These are phyloP conservation scores for Aspergillus kassunensis DNA, from an alignment of 495 filamentous ascomycete genomes.

Conservation along the genomic window DNA sequence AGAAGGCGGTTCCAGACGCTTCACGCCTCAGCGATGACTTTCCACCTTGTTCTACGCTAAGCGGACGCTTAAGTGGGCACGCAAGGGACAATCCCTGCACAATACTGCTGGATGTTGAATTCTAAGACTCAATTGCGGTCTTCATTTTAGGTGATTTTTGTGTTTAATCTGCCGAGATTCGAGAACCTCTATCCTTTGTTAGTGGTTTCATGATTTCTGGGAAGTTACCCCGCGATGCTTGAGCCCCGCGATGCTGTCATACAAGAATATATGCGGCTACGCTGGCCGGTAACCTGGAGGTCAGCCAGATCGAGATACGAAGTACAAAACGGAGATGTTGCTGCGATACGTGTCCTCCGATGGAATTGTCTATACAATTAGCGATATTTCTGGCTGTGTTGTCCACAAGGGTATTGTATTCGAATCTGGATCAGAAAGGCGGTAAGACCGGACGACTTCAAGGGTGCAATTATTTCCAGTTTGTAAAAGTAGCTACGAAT, in stretches of 20 bases:
- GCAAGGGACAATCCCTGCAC: not conserved
- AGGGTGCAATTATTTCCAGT: no score
- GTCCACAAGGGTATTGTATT: not conserved
- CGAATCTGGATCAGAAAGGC: constrained; percentile 9
- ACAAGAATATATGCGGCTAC: constrained; percentile 9
- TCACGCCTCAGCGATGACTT: constrained; percentile 17
- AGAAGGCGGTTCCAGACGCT: constrained; percentile 24
- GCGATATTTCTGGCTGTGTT: not conserved
- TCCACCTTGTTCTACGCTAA: constrained; percentile 20
- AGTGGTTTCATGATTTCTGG: not conserved
- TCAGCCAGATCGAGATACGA: not conserved
- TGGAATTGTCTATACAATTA: not conserved
- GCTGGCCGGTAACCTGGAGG: no score
- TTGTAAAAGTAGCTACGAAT: no score
- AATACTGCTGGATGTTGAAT: not conserved
- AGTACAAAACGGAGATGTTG: not conserved
- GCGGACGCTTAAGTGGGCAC: not conserved
- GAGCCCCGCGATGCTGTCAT: constrained; percentile 21
- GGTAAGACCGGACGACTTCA: constrained; percentile 5
- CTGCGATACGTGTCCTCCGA: not conserved
- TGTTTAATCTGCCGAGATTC: no score
- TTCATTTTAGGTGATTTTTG: not conserved
- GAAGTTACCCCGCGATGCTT: constrained; percentile 18
- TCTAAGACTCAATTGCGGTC: not conserved
- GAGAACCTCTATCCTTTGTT: not conserved